Percentiles rank a stretch among this genome's conserved stretches.
These are phyloP conservation scores for Myxozyma mucilagina DNA, from an alignment of 805 yeast genomes.

Conservation along the genomic window DNA sequence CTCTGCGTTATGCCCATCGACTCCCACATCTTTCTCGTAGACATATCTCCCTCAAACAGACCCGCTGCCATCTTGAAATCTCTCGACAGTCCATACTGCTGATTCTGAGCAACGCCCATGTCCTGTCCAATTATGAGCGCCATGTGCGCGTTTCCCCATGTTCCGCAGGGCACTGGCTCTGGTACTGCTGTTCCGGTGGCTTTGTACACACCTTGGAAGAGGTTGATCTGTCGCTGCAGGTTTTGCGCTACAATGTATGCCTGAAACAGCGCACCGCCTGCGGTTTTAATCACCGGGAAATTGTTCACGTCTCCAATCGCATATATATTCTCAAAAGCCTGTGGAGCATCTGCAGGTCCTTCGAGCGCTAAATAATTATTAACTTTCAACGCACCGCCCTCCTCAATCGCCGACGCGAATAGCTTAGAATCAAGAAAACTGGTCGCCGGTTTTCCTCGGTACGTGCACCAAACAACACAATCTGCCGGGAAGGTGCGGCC, in stretches of 20 bases:
- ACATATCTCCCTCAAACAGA: conserved; percentile 17
- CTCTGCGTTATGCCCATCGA: conserved; percentile 3
- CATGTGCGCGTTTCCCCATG: conserved; percentile 17
- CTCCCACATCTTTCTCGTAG: conserved; percentile 5
- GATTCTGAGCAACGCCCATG: neutral
- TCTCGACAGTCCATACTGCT: neutral
- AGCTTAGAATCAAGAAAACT: conserved; percentile 3
- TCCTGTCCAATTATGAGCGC: conserved; percentile 18
- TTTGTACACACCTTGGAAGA: conserved; percentile 1
- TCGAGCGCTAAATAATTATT: conserved; percentile 7
- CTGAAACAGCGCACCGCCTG: conserved; percentile 19
- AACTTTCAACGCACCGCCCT: conserved; percentile 1
- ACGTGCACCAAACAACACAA: conserved; percentile 11
- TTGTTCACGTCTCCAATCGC: conserved; percentile 24
- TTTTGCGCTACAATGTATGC: conserved; percentile 3
- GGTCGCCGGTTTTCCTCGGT: conserved; percentile 10
- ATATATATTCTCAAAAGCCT: conserved; percentile 1
- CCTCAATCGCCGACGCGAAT: neutral
- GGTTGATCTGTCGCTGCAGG: conserved; percentile 4
- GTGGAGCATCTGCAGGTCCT: conserved; percentile 3
- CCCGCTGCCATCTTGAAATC: neutral
- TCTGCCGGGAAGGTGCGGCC: conserved; percentile 9
- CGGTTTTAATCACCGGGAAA: conserved; percentile 20
- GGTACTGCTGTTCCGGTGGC: neutral
- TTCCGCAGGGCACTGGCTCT: neutral